phyloP scores from a whole-genome alignment of 208 protist species.

The Lotmaria passim region DNA sequence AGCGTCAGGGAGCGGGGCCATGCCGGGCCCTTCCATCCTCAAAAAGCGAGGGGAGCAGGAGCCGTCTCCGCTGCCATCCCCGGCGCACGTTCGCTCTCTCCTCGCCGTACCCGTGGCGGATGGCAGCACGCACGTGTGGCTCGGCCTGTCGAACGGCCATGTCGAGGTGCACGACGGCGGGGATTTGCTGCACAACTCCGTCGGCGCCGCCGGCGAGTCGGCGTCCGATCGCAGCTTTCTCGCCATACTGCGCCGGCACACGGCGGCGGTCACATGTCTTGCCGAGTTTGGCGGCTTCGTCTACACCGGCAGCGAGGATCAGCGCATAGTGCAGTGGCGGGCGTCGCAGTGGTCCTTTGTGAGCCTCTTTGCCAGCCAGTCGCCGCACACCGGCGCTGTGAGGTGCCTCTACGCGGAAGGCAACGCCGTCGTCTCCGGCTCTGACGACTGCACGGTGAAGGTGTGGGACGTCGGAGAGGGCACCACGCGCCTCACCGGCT shows the following conservation, averaged over 20 bases:
- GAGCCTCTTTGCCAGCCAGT: slow-evolving; percentile 41
- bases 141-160: slow-evolving; percentile 75
- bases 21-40: background rate
- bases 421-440: slow-evolving; percentile 76
- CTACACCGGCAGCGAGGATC: slow-evolving; percentile 77
- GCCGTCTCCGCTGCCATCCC: background rate
- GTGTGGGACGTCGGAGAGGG: slow-evolving; percentile 86
- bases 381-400: slow-evolving; percentile 53
- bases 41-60: background rate
- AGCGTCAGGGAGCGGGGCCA: background rate
- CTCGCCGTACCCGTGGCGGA: slow-evolving; percentile 35
- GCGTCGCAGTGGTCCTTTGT: slow-evolving; percentile 40
- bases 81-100: slow-evolving; percentile 35
- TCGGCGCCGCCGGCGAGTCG: slow-evolving; percentile 3
- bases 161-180: slow-evolving; percentile 76
- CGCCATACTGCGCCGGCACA: slow-evolving; percentile 47
- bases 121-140: slow-evolving; percentile 64
- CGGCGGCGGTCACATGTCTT: slow-evolving; percentile 68
- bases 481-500: slow-evolving; percentile 61
- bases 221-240: slow-evolving; percentile 26
- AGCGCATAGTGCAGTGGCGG: slow-evolving; percentile 78
- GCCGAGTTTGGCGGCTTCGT: slow-evolving; percentile 82
- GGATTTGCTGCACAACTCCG: slow-evolving; percentile 22
- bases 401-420: slow-evolving; percentile 84
- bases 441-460: slow-evolving; percentile 80